A percentile compares a stretch with the other conserved stretches of the same genome.
phyloP scores from a whole-genome alignment of 169 alveolate genomes.

The Plasmodium adleri region DNA sequence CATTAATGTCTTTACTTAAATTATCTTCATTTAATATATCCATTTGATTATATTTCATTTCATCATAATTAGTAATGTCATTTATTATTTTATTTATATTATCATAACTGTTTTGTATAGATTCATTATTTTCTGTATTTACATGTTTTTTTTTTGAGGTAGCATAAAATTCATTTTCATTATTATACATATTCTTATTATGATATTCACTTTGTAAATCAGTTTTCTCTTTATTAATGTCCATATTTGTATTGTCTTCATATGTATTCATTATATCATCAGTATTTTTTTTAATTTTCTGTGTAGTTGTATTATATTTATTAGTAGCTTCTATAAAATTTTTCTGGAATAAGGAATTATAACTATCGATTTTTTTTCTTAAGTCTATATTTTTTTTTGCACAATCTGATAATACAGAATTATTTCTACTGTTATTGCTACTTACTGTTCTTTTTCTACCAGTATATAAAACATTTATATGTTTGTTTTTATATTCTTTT shows the following conservation, averaged over 20 bases:
- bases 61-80: not conserved
- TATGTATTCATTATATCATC: not conserved
- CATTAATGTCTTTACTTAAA: constrained; percentile 24
- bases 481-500: not conserved
- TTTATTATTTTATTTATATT: not conserved
- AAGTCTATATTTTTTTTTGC: constrained; percentile 16
- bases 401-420: constrained; percentile 23
- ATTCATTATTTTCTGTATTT: not conserved
- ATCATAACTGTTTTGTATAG: not conserved
- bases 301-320: not conserved
- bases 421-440: constrained; percentile 16
- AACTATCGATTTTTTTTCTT: constrained; percentile 32
- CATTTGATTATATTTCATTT: not conserved
- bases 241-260: not conserved
- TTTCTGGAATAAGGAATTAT: constrained; percentile 1
- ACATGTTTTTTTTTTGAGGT: not conserved
- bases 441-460: constrained; percentile 26
- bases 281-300: constrained; percentile 2
- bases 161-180: not conserved
- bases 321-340: not conserved
- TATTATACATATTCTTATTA: not conserved
- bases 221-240: not conserved
- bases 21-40: not conserved
- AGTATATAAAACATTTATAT: not conserved
- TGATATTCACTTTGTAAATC: not conserved